Evolutionary conservation across 2,329 filamentous ascomycete species (phyloP).

Genomic region (Coniella lustricola): DNA sequence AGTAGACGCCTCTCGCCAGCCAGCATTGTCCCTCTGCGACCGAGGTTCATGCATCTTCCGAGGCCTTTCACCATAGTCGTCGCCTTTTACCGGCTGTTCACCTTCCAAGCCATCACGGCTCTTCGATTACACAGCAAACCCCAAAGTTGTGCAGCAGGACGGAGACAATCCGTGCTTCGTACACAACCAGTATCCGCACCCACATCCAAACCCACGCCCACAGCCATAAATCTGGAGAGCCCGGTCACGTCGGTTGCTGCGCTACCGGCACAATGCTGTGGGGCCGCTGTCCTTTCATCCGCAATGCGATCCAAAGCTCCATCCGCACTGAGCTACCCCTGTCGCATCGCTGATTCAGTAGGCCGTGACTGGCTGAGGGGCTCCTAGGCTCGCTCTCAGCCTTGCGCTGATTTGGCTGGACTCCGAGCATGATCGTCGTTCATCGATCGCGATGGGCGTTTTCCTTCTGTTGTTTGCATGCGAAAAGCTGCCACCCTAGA

Average conservation of each 20-base stretch:
- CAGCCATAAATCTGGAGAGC: neutral
- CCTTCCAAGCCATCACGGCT: neutral
- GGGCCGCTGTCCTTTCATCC: constrained; percentile 12
- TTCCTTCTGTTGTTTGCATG: too few species aligned
- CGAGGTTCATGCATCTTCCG: too few species aligned
- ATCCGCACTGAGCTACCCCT: neutral
- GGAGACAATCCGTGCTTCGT: neutral
- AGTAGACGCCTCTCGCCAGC: too few species aligned
- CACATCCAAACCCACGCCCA: neutral
- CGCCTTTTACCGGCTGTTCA: too few species aligned
- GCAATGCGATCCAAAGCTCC: constrained; percentile 4
- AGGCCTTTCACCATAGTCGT: too few species aligned
- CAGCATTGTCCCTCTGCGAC: too few species aligned
- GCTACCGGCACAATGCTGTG: constrained; percentile 2
- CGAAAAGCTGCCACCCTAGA: too few species aligned
- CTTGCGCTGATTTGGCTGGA: constrained; percentile 1
- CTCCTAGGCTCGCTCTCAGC: neutral
- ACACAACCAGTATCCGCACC: too few species aligned
- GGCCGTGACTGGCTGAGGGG: constrained; percentile 9
- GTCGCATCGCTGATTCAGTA: constrained; percentile 10
- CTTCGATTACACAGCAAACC: neutral
- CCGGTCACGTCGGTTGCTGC: constrained; percentile 4
- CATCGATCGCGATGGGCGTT: too few species aligned
- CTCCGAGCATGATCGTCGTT: too few species aligned
- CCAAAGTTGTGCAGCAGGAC: too few species aligned